Conservation (phyloP, 2,329 filamentous ascomycete genomes). For the Apiospora arundinis region DNA sequence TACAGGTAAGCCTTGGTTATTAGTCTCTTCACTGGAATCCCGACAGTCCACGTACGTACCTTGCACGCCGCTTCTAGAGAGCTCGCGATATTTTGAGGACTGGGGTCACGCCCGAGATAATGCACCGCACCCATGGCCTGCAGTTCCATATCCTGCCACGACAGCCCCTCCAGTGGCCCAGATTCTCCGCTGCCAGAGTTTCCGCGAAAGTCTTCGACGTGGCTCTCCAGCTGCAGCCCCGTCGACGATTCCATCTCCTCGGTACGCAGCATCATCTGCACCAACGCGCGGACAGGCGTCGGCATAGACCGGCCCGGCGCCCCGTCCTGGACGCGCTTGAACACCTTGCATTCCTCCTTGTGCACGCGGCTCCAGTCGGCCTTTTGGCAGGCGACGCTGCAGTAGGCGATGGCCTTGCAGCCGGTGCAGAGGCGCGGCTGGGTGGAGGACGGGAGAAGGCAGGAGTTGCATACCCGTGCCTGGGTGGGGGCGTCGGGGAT, state of each 20-base stretch:
- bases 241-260: constrained; percentile 41
- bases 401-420: constrained; percentile 62
- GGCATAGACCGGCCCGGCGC: constrained; percentile 49
- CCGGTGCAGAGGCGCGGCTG: constrained; percentile 52
- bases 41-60: constrained; percentile 43
- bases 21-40: background rate
- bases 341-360: constrained; percentile 58
- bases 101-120: constrained; percentile 49
- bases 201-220: constrained; percentile 41
- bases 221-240: constrained; percentile 49
- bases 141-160: constrained; percentile 55
- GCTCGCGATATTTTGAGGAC: constrained; percentile 43
- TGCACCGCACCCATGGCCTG: constrained; percentile 58
- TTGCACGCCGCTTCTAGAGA: constrained; percentile 60
- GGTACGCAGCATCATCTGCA: constrained; percentile 55
- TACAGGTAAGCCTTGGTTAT: background rate
- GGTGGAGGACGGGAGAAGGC: constrained; percentile 43
- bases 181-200: constrained; percentile 40
- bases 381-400: constrained; percentile 58
- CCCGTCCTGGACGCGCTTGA: constrained; percentile 47
- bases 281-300: constrained; percentile 60
- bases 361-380: constrained; percentile 60
- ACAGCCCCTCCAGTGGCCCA: constrained; percentile 31
- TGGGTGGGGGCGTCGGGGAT: constrained; percentile 54
- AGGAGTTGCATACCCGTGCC: constrained; percentile 54